Conservation (phyloP, 1,284 basidiomycete species). For the Moesziomyces globuligerus region DNA sequence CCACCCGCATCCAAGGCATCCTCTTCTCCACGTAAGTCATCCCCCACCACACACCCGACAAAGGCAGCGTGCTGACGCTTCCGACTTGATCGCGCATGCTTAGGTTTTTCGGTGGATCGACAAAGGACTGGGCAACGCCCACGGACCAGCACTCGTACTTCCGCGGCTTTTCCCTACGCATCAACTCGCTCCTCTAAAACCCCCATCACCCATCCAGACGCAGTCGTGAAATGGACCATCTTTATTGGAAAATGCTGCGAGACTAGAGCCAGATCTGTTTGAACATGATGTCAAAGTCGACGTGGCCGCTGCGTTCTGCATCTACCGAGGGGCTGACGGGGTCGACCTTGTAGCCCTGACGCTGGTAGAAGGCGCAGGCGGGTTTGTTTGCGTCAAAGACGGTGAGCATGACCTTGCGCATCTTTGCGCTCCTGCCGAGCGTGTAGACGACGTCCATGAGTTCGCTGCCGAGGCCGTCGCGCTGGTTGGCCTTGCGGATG, state of each 20-base stretch:
- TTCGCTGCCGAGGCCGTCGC: conserved; percentile 30
- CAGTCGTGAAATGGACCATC: too few relatives aligned
- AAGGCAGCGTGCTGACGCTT: too few relatives aligned
- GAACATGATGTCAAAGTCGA: conserved; percentile 41
- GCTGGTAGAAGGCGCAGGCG: conserved; percentile 29
- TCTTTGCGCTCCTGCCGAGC: conserved; percentile 2
- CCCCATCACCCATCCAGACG: too few relatives aligned
- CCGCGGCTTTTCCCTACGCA: conserved; percentile 24
- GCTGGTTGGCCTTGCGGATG: conserved; percentile 18
- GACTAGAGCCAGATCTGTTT: conserved; percentile 19
- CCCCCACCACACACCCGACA: too few relatives aligned
- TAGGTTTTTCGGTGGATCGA: conserved; percentile 44
- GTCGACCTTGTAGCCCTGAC: conserved; percentile 68
- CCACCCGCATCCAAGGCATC: conserved; percentile 29
- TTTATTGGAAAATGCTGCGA: too few relatives aligned
- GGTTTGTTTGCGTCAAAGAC: conserved; percentile 40
- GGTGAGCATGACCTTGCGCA: conserved; percentile 43
- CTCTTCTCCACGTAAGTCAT: conserved; percentile 44
- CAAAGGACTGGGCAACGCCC: conserved; percentile 35
- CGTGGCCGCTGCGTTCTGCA: not conserved
- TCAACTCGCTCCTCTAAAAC: conserved; percentile 19
- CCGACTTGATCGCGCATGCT: too few relatives aligned
- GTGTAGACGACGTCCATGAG: conserved; percentile 24
- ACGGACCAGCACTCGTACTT: conserved; percentile 47
- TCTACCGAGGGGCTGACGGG: conserved; percentile 60